A percentile compares a stretch with the other conserved stretches of the same genome.
These are phyloP conservation scores for Mucor velutinosus DNA, from an alignment of 371 early-diverging fungal genomes.

Conservation along the genomic window DNA sequence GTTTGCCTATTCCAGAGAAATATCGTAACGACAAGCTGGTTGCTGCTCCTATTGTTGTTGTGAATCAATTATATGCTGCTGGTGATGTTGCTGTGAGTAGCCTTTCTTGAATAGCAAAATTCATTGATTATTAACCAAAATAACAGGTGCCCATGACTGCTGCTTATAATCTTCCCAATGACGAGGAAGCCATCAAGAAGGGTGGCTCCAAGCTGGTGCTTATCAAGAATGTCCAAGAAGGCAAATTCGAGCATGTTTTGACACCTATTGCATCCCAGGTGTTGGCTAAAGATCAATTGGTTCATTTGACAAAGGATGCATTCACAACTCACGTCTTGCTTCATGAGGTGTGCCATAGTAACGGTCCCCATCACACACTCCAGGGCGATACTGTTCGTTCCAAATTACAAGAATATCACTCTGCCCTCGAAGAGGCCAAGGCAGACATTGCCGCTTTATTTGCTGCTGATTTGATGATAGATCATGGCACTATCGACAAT, in stretches of 20 bases:
- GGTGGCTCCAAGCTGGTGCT: slow-evolving; percentile 79
- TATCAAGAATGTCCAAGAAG: slow-evolving; percentile 83
- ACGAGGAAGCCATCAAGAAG: slow-evolving; percentile 74
- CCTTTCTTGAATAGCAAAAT: not conserved
- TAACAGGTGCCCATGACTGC: slow-evolving; percentile 62
- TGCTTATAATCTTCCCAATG: slow-evolving; percentile 86
- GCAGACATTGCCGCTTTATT: slow-evolving; percentile 82
- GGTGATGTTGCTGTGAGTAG: slow-evolving; percentile 78
- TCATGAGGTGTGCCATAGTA: slow-evolving; percentile 81
- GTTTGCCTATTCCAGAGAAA: slow-evolving; percentile 73
- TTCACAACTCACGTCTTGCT: slow-evolving; percentile 80
- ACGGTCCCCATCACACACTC: slow-evolving; percentile 74
- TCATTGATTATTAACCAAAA: not conserved
- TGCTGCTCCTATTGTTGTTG: slow-evolving; percentile 79
- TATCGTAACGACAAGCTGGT: slow-evolving; percentile 70
- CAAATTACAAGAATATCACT: slow-evolving; percentile 71
- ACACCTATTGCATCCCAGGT: slow-evolving; percentile 68
- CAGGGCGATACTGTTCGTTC: slow-evolving; percentile 69
- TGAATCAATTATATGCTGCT: slow-evolving; percentile 75
- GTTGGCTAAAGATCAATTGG: slow-evolving; percentile 56
- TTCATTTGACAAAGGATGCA: slow-evolving; percentile 67
- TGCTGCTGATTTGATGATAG: slow-evolving; percentile 70
- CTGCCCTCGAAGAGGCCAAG: slow-evolving; percentile 83
- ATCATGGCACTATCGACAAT: slow-evolving; percentile 62
- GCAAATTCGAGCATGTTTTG: slow-evolving; percentile 72